These are phyloP conservation scores for Aspergillus coremiiformis DNA, from an alignment of 495 filamentous ascomycete genomes.

Conservation along the genomic window DNA sequence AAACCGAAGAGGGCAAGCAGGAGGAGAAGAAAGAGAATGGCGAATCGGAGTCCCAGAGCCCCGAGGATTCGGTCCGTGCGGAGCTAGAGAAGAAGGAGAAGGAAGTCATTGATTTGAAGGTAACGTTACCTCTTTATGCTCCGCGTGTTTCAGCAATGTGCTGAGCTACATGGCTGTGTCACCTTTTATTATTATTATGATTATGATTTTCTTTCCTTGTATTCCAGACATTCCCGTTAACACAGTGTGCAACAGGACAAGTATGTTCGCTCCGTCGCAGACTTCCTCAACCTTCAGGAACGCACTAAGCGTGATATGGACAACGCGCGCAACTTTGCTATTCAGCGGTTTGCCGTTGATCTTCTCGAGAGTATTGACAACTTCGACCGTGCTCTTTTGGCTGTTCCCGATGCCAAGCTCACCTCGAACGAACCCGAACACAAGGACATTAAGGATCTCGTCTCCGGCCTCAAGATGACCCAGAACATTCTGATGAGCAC, in stretches of 20 bases:
- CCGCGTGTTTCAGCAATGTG: neutral
- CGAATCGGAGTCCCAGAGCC: conserved; percentile 37
- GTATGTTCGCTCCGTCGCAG: conserved; percentile 85
- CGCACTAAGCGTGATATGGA: conserved; percentile 88
- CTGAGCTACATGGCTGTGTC: neutral
- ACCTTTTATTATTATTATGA: neutral
- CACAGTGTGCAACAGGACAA: conserved; percentile 60
- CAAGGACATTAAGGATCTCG: conserved; percentile 69
- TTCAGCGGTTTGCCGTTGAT: conserved; percentile 90
- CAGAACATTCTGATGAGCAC: conserved; percentile 81
- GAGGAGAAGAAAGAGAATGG: conserved; percentile 30
- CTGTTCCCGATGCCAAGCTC: conserved; percentile 69
- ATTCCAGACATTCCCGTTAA: neutral
- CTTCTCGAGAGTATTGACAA: conserved; percentile 93
- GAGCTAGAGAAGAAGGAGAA: conserved; percentile 79
- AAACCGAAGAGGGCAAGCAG: conserved; percentile 24
- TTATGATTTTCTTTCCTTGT: too few relatives aligned
- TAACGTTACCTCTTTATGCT: conserved; percentile 26
- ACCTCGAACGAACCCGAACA: conserved; percentile 37
- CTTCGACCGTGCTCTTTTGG: conserved; percentile 80
- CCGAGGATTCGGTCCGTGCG: conserved; percentile 43
- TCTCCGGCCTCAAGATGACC: conserved; percentile 90
- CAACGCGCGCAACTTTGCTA: conserved; percentile 79
- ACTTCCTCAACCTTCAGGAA: conserved; percentile 95
- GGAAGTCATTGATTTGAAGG: conserved; percentile 82